Conservation (phyloP, 768 basidiomycete species). For the Russula compacta region DNA sequence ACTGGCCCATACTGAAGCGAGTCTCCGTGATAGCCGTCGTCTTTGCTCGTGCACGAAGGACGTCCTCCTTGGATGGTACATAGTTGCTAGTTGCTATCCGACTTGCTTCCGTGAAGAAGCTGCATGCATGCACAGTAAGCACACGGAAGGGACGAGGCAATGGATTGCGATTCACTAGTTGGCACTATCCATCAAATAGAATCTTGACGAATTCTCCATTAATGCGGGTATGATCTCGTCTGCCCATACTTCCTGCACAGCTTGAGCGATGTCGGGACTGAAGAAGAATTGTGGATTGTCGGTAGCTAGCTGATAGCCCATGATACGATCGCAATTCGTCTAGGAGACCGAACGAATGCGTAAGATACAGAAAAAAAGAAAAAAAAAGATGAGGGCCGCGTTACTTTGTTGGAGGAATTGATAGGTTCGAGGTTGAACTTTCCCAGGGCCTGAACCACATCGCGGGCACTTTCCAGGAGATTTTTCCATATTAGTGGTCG, state of each 20-base stretch:
- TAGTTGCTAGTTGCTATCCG: constrained; percentile 79
- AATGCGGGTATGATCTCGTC: constrained; percentile 48
- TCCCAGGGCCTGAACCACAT: constrained; percentile 75
- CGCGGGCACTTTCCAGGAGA: constrained; percentile 82
- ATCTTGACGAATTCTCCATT: constrained; percentile 58
- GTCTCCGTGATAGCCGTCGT: constrained; percentile 90
- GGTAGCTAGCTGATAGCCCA: constrained; percentile 40
- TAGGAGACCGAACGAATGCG: constrained; percentile 12
- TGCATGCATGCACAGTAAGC: constrained; percentile 24
- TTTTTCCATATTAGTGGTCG: constrained; percentile 76
- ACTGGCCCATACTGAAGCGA: constrained; percentile 57
- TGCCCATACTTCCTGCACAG: constrained; percentile 60
- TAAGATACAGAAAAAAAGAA: neutral
- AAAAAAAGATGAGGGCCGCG: constrained; percentile 7
- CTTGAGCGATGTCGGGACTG: constrained; percentile 55
- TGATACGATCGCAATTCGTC: constrained; percentile 49
- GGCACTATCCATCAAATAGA: constrained; percentile 94
- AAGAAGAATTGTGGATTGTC: constrained; percentile 37
- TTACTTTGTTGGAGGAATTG: constrained; percentile 52
- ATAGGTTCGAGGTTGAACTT: constrained; percentile 77
- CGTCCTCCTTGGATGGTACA: constrained; percentile 77
- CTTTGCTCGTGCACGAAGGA: constrained; percentile 81
- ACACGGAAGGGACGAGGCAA: neutral
- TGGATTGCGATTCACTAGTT: constrained; percentile 53
- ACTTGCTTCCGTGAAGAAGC: constrained; percentile 80